These are phyloP conservation scores for Hibiscus tridactylites DNA, from an alignment of 345 rosid genomes.

Conservation along the genomic window DNA sequence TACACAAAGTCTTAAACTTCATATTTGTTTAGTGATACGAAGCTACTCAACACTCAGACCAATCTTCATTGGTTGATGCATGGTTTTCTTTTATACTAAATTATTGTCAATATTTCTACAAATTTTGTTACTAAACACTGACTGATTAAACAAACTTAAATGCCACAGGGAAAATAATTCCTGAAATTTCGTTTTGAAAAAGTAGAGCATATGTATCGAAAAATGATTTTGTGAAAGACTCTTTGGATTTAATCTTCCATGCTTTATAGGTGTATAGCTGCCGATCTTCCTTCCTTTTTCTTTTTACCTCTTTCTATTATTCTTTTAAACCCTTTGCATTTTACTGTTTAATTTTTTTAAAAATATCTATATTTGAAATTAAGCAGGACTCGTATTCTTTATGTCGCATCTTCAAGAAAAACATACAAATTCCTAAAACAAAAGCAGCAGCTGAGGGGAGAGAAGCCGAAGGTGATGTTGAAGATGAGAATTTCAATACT, in stretches of 20 bases:
- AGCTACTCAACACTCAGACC: no score
- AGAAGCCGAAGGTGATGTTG: conserved; percentile 15
- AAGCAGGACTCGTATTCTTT: conserved; percentile 64
- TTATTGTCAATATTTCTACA: background rate
- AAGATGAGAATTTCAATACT: conserved; percentile 33
- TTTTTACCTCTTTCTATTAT: conserved; percentile 15
- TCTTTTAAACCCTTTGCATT: conserved; percentile 11
- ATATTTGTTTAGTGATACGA: no score
- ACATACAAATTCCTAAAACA: conserved; percentile 37
- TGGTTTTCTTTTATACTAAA: background rate
- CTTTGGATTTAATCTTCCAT: conserved; percentile 20
- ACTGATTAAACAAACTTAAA: background rate
- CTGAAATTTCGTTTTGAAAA: conserved; percentile 13
- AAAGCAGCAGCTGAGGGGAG: conserved; percentile 13
- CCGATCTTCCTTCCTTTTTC: conserved; percentile 2
- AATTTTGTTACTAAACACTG: background rate
- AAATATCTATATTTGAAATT: background rate
- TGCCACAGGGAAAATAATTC: background rate
- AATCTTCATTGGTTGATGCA: background rate
- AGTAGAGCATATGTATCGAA: conserved; percentile 6
- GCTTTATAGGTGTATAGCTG: conserved; percentile 20
- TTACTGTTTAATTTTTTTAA: background rate
- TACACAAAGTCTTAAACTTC: no score
- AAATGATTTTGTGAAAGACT: conserved; percentile 27
- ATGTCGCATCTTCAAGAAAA: conserved; percentile 69